Conservation (phyloP, 2,329 filamentous ascomycete species). For the Monilinia polystroma region DNA sequence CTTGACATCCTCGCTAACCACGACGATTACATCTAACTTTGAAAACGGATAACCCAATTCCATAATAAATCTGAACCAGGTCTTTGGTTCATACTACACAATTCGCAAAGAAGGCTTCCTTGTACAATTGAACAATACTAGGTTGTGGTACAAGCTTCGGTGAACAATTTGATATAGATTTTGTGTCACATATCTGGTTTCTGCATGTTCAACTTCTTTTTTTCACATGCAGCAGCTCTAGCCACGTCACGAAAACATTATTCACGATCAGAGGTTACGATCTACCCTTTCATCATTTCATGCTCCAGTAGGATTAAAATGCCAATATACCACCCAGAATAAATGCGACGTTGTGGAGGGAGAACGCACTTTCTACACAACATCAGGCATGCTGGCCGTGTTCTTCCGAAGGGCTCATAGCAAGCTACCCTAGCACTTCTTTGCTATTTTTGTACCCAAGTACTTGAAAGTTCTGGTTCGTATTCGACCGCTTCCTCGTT, state of each 20-base stretch:
- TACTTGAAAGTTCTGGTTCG: background rate
- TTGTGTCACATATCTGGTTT: constrained; percentile 15
- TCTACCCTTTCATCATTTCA: constrained; percentile 11
- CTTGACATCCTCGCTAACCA: constrained; percentile 10
- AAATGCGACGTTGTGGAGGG: constrained; percentile 18
- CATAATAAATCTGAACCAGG: constrained; percentile 17
- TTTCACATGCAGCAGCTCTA: constrained; percentile 22
- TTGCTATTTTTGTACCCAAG: background rate
- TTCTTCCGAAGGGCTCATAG: constrained; percentile 20
- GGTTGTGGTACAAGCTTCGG: constrained; percentile 1
- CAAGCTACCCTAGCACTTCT: background rate
- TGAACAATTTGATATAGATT: constrained; percentile 19
- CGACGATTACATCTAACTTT: constrained; percentile 15
- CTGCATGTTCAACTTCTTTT: background rate
- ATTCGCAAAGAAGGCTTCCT: background rate
- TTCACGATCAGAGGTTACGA: constrained; percentile 7
- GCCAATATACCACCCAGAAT: constrained; percentile 5
- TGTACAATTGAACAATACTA: background rate
- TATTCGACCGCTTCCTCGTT: background rate
- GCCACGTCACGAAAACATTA: constrained; percentile 21
- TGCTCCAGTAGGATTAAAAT: constrained; percentile 11
- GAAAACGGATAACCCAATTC: constrained; percentile 3
- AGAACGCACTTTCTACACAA: constrained; percentile 16
- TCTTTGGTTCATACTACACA: constrained; percentile 18
- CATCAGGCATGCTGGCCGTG: constrained; percentile 22